phyloP scores from a whole-genome alignment of 2,329 filamentous ascomycete species.

The Pseudofabraea citricarpa region DNA sequence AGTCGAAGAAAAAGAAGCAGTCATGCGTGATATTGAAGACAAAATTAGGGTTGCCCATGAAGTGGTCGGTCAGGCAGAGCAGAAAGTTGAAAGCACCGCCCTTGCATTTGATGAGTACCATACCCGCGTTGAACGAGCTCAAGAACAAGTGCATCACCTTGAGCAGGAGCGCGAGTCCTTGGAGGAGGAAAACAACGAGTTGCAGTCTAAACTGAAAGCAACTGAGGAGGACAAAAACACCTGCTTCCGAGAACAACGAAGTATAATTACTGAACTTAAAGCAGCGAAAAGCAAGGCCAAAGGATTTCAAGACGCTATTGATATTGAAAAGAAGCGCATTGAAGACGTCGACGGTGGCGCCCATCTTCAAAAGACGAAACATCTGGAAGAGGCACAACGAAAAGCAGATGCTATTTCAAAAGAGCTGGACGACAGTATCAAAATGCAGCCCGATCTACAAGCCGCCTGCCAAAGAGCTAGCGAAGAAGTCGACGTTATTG shows the following conservation, averaged over 20 bases:
- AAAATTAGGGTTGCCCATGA: slow-evolving; percentile 28
- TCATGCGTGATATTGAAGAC: slow-evolving; percentile 37
- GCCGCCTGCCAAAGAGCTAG: slow-evolving; percentile 27
- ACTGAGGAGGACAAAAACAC: slow-evolving; percentile 48
- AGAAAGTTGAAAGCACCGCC: slow-evolving; percentile 44
- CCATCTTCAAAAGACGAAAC: slow-evolving; percentile 54
- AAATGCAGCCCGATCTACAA: slow-evolving; percentile 31
- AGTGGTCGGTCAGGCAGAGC: slow-evolving; percentile 32
- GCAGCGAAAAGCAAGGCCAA: slow-evolving; percentile 43
- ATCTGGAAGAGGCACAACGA: slow-evolving; percentile 54
- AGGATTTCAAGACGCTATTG: slow-evolving; percentile 42
- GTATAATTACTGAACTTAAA: slow-evolving; percentile 55
- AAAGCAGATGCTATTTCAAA: slow-evolving; percentile 39
- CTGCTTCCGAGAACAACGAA: slow-evolving; percentile 59
- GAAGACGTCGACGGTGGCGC: slow-evolving; percentile 65
- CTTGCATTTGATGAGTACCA: slow-evolving; percentile 28
- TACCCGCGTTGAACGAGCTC: slow-evolving; percentile 29
- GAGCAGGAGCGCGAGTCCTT: slow-evolving; percentile 33
- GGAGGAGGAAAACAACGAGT: slow-evolving; percentile 40
- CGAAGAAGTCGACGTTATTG: slow-evolving; percentile 28
- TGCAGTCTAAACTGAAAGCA: slow-evolving; percentile 47
- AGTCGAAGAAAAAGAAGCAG: slow-evolving; percentile 69
- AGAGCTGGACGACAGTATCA: slow-evolving; percentile 36
- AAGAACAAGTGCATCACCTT: slow-evolving; percentile 16
- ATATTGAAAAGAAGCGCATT: slow-evolving; percentile 56